Evolutionary conservation across 495 filamentous ascomycete genomes (phyloP), one percentile per base, ranked within the genome.

Genomic region (Trichocladium uniseriatum): DNA sequence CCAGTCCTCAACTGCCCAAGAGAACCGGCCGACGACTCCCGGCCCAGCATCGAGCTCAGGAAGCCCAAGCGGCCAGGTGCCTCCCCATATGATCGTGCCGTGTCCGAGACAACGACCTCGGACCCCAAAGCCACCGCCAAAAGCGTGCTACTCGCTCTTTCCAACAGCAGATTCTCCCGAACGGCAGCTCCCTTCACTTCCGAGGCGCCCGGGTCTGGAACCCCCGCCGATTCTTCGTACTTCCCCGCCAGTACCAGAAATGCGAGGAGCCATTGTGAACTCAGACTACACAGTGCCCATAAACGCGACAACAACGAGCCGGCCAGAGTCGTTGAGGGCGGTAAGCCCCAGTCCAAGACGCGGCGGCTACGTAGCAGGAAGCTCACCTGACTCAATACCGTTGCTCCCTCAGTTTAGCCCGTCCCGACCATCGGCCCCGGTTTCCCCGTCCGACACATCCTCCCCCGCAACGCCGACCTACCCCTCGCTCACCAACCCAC

Each of bases 141-240:
- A 45, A 15, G 45, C 43, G 0, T 44, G 44, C 28, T 65, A 63
- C 35, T 61, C 62, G 2, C 52, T 65, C n/a, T 65, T 63, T 27
- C 62, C 62, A 2, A 36, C 51, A 18, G 18, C 45, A 22, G 35
- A 21, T 7, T 28, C 21, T 21, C 2, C 27, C 2, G 13, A 39
- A n/a, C n/a, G n/a, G n/a, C n/a, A n/a, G n/a, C n/a, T n/a, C n/a
- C n/a, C n/a, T n/a, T n/a, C n/a, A n/a, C n/a, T n/a, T n/a, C n/a
- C n/a, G n/a, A n/a, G n/a, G n/a, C n/a, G n/a, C n/a, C n/a, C n/a
- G n/a, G n/a, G 34, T 20, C 51, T 45, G 31, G 32, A 38, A 38
- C 32, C 48, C 21, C 43, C 48, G 21, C 40, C 48, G 24, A 2
- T 38, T n/a, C 38, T 27, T 37, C 39, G 6, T 6, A 22, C 15